Evolutionary conservation across 164 flowering plant species (phyloP).

Genomic region (Berberis vulgaris): DNA sequence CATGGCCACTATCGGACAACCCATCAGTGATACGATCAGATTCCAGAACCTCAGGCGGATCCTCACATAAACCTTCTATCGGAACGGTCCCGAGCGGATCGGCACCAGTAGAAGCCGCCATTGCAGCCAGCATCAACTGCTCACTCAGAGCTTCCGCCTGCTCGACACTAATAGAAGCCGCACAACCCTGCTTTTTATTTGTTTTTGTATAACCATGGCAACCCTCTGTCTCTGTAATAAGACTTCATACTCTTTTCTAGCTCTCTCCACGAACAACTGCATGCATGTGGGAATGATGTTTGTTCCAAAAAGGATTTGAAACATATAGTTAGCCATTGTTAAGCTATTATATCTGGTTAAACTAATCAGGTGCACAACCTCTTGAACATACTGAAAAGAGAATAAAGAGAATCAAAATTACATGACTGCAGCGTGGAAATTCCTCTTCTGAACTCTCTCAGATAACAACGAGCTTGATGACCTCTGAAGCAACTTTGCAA

Average conservation of each 20-base stretch:
- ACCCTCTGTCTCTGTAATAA: slow-evolving; percentile 56
- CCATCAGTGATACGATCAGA: too few relatives aligned
- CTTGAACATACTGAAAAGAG: background rate
- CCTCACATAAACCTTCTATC: too few relatives aligned
- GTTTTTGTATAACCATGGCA: slow-evolving; percentile 61
- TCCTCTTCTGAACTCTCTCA: slow-evolving; percentile 56
- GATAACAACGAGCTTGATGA: slow-evolving; percentile 61
- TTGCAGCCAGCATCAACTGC: too few relatives aligned
- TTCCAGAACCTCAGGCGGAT: too few relatives aligned
- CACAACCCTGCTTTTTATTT: slow-evolving; percentile 38
- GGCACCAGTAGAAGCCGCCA: too few relatives aligned
- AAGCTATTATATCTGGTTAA: too few relatives aligned
- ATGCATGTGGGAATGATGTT: background rate
- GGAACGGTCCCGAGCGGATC: too few relatives aligned
- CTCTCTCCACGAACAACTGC: slow-evolving; percentile 80
- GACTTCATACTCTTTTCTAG: slow-evolving; percentile 49
- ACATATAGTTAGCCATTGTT: background rate
- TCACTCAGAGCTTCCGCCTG: too few relatives aligned
- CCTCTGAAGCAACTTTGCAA: slow-evolving; percentile 98
- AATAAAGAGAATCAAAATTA: slow-evolving; percentile 16
- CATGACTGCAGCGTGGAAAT: slow-evolving; percentile 81
- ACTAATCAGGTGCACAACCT: too few relatives aligned
- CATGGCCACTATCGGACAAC: too few relatives aligned
- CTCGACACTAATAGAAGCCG: slow-evolving; percentile 2
- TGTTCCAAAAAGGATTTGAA: background rate